Conservation (phyloP, 2,329 filamentous ascomycete genomes). For the Pseudogymnoascus sp. region DNA sequence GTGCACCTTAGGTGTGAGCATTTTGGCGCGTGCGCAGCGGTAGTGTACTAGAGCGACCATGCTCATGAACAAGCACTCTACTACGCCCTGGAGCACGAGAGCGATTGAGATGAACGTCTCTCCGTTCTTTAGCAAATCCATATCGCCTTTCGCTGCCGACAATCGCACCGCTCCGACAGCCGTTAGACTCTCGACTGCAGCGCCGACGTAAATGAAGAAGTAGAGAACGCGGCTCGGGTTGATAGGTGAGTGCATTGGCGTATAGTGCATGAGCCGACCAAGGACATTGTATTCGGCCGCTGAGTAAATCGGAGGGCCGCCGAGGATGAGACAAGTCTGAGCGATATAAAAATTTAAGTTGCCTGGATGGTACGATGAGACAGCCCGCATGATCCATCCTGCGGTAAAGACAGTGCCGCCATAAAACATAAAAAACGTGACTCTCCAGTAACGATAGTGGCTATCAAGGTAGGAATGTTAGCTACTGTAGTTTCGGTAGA, state of each 20-base stretch:
- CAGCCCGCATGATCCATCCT: conserved; percentile 30
- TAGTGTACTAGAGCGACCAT: conserved; percentile 19
- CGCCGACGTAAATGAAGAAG: conserved; percentile 31
- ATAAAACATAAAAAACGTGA: conserved; percentile 32
- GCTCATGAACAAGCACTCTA: conserved; percentile 24
- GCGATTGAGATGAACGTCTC: conserved; percentile 24
- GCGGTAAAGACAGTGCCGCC: conserved; percentile 30
- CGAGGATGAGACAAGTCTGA: conserved; percentile 29
- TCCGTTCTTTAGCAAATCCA: conserved; percentile 20
- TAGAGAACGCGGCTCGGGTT: conserved; percentile 30
- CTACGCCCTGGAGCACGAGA: conserved; percentile 27
- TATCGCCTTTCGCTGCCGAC: conserved; percentile 19
- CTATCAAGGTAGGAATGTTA: conserved; percentile 12
- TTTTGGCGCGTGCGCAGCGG: conserved; percentile 22
- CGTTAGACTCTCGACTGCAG: conserved; percentile 28
- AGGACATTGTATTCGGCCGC: conserved; percentile 32
- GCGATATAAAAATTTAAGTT: conserved; percentile 29
- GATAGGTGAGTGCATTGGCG: conserved; percentile 32
- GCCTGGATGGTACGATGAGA: conserved; percentile 25
- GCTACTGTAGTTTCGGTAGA: too few relatives aligned
- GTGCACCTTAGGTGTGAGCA: conserved; percentile 26
- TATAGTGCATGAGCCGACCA: conserved; percentile 31
- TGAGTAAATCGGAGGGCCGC: conserved; percentile 31
- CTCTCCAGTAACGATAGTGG: conserved; percentile 28
- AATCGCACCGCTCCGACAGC: conserved; percentile 26